A percentile compares a stretch with the other conserved stretches of the same genome.
phyloP scores from a whole-genome alignment of 2,329 filamentous ascomycete genomes.

The Westerdykella sp. region DNA sequence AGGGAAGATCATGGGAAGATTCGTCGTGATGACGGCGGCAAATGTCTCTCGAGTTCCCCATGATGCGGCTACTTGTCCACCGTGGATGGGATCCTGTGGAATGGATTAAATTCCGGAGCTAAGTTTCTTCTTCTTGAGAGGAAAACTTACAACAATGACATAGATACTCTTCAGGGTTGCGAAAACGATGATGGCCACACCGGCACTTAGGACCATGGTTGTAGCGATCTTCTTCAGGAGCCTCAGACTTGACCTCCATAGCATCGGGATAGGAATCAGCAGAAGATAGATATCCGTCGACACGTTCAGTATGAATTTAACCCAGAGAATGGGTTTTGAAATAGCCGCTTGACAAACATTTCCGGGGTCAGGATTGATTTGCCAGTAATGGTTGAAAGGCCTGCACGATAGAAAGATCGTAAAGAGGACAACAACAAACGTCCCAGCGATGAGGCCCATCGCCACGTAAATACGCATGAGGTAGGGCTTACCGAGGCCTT shows the following conservation, averaged over 20 bases:
- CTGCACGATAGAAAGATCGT: slow-evolving; percentile 78
- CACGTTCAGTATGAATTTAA: slow-evolving; percentile 44
- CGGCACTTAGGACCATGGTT: slow-evolving; percentile 51
- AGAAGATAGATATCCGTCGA: slow-evolving; percentile 53
- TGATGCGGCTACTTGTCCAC: slow-evolving; percentile 38
- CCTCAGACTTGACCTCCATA: slow-evolving; percentile 47
- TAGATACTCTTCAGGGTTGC: slow-evolving; percentile 50
- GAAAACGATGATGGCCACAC: slow-evolving; percentile 52
- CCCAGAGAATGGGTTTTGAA: slow-evolving; percentile 4
- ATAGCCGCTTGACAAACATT: slow-evolving; percentile 10
- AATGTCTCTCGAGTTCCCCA: slow-evolving; percentile 46
- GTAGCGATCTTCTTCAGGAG: slow-evolving; percentile 49
- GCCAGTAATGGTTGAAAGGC: slow-evolving; percentile 53
- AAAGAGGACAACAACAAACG: slow-evolving; percentile 55
- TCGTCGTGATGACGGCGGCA: slow-evolving; percentile 41
- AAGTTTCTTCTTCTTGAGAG: background rate
- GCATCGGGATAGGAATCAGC: slow-evolving; percentile 51
- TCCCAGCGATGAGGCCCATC: slow-evolving; percentile 44
- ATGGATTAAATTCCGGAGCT: background rate
- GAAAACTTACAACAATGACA: slow-evolving; percentile 36
- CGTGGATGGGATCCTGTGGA: slow-evolving; percentile 32
- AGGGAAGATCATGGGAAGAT: slow-evolving; percentile 38
- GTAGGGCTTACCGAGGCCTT: background rate
- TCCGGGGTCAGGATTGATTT: slow-evolving; percentile 53
- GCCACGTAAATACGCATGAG: slow-evolving; percentile 45